These are phyloP conservation scores for Colletotrichum salicis DNA, from an alignment of 2,329 filamentous ascomycete genomes.

Conservation along the genomic window DNA sequence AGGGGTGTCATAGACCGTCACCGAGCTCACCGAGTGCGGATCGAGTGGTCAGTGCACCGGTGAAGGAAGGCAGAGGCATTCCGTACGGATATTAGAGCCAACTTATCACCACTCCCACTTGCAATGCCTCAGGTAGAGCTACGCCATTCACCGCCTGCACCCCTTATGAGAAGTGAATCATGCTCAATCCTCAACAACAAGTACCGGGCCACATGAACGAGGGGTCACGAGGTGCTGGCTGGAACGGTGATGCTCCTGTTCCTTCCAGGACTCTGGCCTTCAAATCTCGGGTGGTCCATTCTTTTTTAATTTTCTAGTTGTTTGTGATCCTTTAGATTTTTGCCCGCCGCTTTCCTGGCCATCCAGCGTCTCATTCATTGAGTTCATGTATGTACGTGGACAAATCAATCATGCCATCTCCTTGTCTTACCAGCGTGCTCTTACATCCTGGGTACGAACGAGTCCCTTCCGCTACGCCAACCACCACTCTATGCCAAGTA, in stretches of 20 bases:
- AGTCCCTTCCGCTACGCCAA: neutral
- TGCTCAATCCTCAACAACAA: no score
- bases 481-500: slow-evolving; percentile 70
- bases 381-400: neutral
- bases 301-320: no score
- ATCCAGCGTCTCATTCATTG: neutral
- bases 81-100: neutral
- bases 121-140: no score
- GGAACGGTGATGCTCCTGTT: no score
- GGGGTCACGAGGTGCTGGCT: no score
- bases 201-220: no score
- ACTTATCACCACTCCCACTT: no score
- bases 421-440: neutral
- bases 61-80: neutral
- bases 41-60: neutral
- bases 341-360: neutral
- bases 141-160: no score
- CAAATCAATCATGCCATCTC: neutral
- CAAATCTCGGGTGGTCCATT: neutral
- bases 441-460: neutral
- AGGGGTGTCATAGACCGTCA: neutral
- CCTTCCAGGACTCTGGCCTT: neutral
- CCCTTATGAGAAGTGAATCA: no score
- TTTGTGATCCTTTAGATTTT: no score
- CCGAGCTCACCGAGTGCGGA: neutral